Base-by-base conservation (phyloP, 2,329 filamentous ascomycete genomes). In the Claviceps purpurea region DNA sequence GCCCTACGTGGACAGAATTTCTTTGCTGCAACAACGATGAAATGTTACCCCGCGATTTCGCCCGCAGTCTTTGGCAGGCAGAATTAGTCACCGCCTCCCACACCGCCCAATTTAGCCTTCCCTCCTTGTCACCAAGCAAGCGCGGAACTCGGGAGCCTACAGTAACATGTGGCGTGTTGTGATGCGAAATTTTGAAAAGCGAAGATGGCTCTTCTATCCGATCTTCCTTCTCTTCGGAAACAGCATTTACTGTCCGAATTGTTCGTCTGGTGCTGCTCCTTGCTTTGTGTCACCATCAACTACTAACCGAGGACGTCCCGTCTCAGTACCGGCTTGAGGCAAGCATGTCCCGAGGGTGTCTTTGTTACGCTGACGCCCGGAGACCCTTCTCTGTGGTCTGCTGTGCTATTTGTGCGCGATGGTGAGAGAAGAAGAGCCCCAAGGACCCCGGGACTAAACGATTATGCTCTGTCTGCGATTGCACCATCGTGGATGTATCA, bases 361-460 rank as follows among this genome's bases (percentile, higher is more conserved):
- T 96, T 93, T 69, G 79, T 96, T 68, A 87, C 79, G 65, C 77
- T 95, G 54, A 87, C 85, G 30, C 87, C 88, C 0, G 86, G 85
- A 24, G 85, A 95, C 63, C 81, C 87, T 18, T 81, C 82, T 16
- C 71, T 89, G 48, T 97, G 91, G 91, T 85, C 84, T 37, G 90
- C 89, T n/a, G 86, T 95, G 20, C 74, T 97, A 30, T 97, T 97
- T 65, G 82, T 95, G 56, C 85, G 89, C 52, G 84, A 87, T 74
- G 91, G 91, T 93, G 22, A 50, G 52, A 20, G 24, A 6, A 13
- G 22, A 30, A 5, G 2, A 41, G 24, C 13, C 24, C 42, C 42
- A 24, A 3, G n/a, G 20, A 24, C 5, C 11, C n/a, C 20, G 42
- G 11, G 18, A 1, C 20, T 22, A 8, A 14, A 13, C 13, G 42